Evolutionary conservation across 768 basidiomycete genomes (phyloP).

Genomic region (Phylloporus sp.): DNA sequence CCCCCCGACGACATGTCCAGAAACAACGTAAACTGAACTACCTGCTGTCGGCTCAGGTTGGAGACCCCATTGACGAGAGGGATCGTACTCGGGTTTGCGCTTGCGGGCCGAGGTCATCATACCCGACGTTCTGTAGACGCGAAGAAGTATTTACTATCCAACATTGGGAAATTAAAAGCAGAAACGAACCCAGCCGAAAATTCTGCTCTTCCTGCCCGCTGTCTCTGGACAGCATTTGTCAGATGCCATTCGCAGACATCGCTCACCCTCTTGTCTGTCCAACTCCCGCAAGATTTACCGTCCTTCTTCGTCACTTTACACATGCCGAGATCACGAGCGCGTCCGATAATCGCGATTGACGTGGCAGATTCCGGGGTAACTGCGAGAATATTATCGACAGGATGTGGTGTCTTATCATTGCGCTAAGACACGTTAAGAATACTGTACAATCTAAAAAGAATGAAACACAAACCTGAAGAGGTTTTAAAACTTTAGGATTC

Average conservation of each 20-base stretch:
- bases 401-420: constrained; percentile 58
- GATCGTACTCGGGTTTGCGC: constrained; percentile 59
- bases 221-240: constrained; percentile 70
- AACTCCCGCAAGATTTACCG: constrained; percentile 76
- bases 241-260: constrained; percentile 93
- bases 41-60: constrained; percentile 44
- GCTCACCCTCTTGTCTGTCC: constrained; percentile 87
- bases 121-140: constrained; percentile 59
- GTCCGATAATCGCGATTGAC: constrained; percentile 81
- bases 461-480: constrained; percentile 61
- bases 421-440: constrained; percentile 7
- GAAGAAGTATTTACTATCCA: background rate
- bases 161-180: background rate
- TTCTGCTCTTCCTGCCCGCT: constrained; percentile 76
- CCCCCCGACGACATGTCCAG: constrained; percentile 69
- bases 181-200: constrained; percentile 72
- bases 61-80: constrained; percentile 71
- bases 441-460: background rate
- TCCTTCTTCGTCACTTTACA: constrained; percentile 77
- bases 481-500: constrained; percentile 84
- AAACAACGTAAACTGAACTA: constrained; percentile 72
- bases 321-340: constrained; percentile 82
- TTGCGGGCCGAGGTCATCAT: constrained; percentile 50
- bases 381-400: constrained; percentile 76
- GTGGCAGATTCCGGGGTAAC: constrained; percentile 80